Base-by-base conservation (phyloP, 768 basidiomycete species). In the Boletus eberwhitei region DNA sequence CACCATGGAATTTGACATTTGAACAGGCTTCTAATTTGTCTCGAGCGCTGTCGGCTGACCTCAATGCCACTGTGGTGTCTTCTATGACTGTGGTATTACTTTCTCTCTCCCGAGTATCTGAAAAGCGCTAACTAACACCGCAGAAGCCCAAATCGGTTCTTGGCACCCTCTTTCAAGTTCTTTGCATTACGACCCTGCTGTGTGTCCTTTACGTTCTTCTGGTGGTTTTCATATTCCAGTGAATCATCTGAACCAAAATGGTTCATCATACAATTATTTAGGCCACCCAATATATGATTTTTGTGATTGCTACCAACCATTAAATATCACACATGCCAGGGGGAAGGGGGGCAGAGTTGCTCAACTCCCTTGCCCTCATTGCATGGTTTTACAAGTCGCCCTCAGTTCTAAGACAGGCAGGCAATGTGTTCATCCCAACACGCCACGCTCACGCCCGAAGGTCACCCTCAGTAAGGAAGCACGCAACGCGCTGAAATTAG, bases 11-110 rank as follows among this genome's bases (percentile, higher is more conserved):
- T 44, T 47, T 58, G 11, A 24, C 57, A 16, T 52, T 34, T 6
- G 47, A 55, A 35, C 57, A 60, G 42, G 59, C 49, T 2, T 38
- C 31, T 6, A 48, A 58, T 41, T 16, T 50, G 32, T 8, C 48
- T 17, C 2, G 3, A 16, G 48, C 6, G 4, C 44, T 45, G 5
- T 16, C n/a, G 3, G 44, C 31, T 6, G 31, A 45, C 19, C 26
- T 45, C 24, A 32, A 19, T 12, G 44, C 8, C n/a, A 32, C n/a
- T 5, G 21, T 4, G 5, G 12, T 7, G 17, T 3, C 29, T 32
- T 17, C 44, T 32, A 19, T 45, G 8, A 32, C 44, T 6, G 0
- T 19, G 26, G 44, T 45, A 45, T 31, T 19, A 6, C 7, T 7
- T 32, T 19, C 8, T 29, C 22, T 13, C n/a, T 11, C 8, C n/a